Percentiles rank a stretch among this genome's conserved stretches.
phyloP scores from a whole-genome alignment of 73 alveolate genomes.

The Paramecium primaurelia region DNA sequence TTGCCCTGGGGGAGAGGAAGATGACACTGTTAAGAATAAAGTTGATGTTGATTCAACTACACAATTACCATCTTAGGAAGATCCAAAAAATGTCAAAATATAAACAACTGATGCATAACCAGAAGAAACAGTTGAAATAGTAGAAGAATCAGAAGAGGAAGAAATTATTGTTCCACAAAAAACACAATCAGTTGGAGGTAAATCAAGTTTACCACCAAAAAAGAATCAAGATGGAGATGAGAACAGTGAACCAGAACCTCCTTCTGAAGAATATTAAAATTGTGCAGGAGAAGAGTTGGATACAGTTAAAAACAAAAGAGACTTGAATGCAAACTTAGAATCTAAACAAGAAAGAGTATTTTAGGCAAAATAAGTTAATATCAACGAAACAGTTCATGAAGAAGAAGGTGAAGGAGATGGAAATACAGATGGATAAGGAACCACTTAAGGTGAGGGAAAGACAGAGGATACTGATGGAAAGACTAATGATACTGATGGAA shows the following conservation, averaged over 20 bases:
- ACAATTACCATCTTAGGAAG: background rate
- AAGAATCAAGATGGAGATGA: background rate
- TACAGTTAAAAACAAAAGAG: background rate
- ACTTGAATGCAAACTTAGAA: background rate
- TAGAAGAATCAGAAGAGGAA: background rate
- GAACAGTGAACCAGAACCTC: background rate
- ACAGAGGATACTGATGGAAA: background rate
- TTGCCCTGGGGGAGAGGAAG: background rate
- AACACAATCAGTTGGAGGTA: background rate
- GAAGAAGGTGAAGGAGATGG: background rate
- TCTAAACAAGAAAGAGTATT: background rate
- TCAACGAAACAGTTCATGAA: background rate
- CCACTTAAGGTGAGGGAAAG: background rate
- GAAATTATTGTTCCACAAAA: background rate
- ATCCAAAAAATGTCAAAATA: background rate
- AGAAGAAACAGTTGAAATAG: background rate
- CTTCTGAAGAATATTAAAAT: background rate
- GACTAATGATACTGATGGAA: background rate
- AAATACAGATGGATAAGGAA: background rate
- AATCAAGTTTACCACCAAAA: background rate
- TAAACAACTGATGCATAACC: background rate
- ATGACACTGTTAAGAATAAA: background rate
- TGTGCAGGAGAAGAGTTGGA: slow-evolving; percentile 20
- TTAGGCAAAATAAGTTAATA: background rate
- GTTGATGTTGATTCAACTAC: background rate